These are phyloP conservation scores for Sphagnum tenellum DNA, from an alignment of 225 moss, liverwort and hornwort species.

Conservation along the genomic window DNA sequence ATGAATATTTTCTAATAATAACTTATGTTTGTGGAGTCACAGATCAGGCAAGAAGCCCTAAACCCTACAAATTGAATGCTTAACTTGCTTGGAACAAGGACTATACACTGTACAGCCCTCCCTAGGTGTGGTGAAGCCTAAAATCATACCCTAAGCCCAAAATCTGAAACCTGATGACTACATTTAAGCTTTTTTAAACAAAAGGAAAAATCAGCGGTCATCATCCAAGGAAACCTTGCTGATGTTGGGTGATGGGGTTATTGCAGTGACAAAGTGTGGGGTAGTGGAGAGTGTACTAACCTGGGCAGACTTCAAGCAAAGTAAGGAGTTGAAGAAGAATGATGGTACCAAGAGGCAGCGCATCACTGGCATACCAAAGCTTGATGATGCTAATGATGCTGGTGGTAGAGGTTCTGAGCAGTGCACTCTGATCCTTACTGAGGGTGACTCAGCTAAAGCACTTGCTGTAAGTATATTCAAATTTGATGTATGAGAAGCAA, in stretches of 20 bases:
- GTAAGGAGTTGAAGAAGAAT: constrained; percentile 90
- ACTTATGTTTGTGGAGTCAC: too few relatives aligned
- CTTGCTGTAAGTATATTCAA: constrained; percentile 60
- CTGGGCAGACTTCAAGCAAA: constrained; percentile 93
- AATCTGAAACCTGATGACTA: too few relatives aligned
- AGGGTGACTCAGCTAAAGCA: constrained; percentile 96
- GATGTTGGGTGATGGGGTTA: not conserved
- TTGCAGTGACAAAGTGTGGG: constrained; percentile 92
- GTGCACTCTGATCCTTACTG: constrained; percentile 89
- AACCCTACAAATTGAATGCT: too few relatives aligned
- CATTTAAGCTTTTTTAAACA: too few relatives aligned
- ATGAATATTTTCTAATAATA: too few relatives aligned
- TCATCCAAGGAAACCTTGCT: too few relatives aligned
- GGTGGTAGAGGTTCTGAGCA: constrained; percentile 78
- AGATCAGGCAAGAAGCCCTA: too few relatives aligned
- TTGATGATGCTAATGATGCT: constrained; percentile 97
- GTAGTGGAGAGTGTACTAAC: constrained; percentile 73
- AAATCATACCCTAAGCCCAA: too few relatives aligned
- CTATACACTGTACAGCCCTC: too few relatives aligned
- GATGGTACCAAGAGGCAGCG: constrained; percentile 88
- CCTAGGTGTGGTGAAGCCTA: too few relatives aligned
- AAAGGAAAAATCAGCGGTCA: too few relatives aligned
- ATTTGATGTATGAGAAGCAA: not conserved
- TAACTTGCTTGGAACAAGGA: too few relatives aligned
- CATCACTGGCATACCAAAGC: constrained; percentile 82